Base-by-base conservation (phyloP, 441 rosid genomes). In the Populus trichocarpa region DNA sequence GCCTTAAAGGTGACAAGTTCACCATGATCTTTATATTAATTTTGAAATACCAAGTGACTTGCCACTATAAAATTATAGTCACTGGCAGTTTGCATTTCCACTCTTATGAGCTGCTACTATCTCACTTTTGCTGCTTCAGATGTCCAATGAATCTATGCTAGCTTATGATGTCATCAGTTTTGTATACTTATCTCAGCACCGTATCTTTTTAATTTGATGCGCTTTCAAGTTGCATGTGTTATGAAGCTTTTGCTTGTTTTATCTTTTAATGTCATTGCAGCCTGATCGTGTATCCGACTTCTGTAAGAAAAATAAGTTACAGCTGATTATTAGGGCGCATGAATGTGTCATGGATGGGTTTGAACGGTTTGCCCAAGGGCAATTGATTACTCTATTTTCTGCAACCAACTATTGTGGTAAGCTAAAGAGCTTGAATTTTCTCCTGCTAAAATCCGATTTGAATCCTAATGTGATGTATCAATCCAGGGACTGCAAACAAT, bases 301-400 rank as follows among this genome's bases (percentile, higher is more conserved):
- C 90, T 96, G 99, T 84, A 96, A 94, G 92, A 96, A 74, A 83
- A 96, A 96, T 84, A 94, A 90, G 83, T 84, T 94, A 30, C 99
- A 94, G 86, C 92, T 96, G 57, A 96, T 96, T 63, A 91, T 96
- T 61, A 87, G 99, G 78, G 99, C 99, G 1, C 99, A 96, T 76
- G 99, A 96, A 86, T 96, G 99, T 81, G 99, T 96, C 38, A 96
- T 96, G 99, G 99, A 96, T 84, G 99, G 99, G 70, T 96, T 96
- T 84, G 99, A 30, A 30, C 32, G 32, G 32, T 30, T 30, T 30
- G 32, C 32, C 32, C 32, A 30, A 30, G 32, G 32, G 53, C 99
- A 96, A 81, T 84, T 96, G 86, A 96, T 96, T 68, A 96, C 99
- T 63, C 93, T 96, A 14, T 96, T 96, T 74, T 96, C 99, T 0